Evolutionary conservation across 768 basidiomycete genomes (phyloP).

Genomic region (Auricularia auricula-judae): DNA sequence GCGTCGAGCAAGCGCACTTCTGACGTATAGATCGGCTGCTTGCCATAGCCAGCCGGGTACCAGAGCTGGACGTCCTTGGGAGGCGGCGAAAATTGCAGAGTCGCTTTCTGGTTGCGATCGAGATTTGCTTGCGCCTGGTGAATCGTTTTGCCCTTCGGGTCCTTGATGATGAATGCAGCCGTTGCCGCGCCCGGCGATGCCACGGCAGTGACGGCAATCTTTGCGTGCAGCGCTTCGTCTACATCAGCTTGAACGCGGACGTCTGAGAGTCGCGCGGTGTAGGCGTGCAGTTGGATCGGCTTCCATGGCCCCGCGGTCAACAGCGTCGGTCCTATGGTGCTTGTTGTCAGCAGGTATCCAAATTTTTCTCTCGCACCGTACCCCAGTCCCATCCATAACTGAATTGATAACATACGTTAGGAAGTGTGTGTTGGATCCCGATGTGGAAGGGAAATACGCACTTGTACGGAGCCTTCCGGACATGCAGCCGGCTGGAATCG

Average conservation of each 20-base stretch:
- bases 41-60: conserved; percentile 79
- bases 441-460: conserved; percentile 25
- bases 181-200: conserved; percentile 27
- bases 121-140: conserved; percentile 15
- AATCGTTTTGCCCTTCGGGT: conserved; percentile 19
- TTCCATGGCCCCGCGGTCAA: conserved; percentile 89
- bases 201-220: conserved; percentile 35
- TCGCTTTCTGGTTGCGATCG: conserved; percentile 25
- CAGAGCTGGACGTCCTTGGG: conserved; percentile 58
- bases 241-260: conserved; percentile 51
- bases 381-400: conserved; percentile 95
- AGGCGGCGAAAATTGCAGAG: conserved; percentile 37
- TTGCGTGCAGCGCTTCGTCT: conserved; percentile 41
- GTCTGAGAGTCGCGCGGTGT: conserved; percentile 51
- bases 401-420: too few relatives aligned
- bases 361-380: too few relatives aligned
- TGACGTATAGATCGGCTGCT: conserved; percentile 66
- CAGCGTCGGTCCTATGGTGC: conserved; percentile 38
- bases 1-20: conserved; percentile 40
- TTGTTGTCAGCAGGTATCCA: too few relatives aligned
- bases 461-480: conserved; percentile 91
- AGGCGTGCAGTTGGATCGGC: conserved; percentile 60
- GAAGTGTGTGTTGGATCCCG: conserved; percentile 1
- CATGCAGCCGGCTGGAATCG: conserved; percentile 78
- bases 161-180: conserved; percentile 20